Percentiles rank a stretch among this genome's conserved stretches.
phyloP scores from a whole-genome alignment of 1,284 basidiomycete genomes.

The Cutaneotrichosporon cutaneum region DNA sequence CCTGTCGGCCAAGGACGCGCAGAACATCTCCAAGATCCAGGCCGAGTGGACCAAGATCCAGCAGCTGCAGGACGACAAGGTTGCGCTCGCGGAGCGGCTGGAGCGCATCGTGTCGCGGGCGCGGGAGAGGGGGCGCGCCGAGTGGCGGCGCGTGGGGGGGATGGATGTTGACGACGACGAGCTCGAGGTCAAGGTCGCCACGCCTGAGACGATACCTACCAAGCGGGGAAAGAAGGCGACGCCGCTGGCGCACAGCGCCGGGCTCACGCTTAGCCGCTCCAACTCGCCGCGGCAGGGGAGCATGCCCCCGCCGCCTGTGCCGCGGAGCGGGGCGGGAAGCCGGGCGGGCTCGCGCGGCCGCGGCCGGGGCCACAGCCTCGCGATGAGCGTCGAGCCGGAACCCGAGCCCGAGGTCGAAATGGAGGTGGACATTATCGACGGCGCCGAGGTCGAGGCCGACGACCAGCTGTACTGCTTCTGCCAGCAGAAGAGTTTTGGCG shows the following conservation, averaged over 20 bases:
- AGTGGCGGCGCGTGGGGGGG: constrained; percentile 50
- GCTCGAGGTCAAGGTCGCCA: not conserved
- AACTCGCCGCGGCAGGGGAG: constrained; percentile 4
- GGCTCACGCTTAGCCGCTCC: not conserved
- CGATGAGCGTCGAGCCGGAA: constrained; percentile 4
- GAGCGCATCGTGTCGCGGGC: constrained; percentile 46
- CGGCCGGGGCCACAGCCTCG: not conserved
- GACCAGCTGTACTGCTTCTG: constrained; percentile 81
- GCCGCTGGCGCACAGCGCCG: constrained; percentile 8
- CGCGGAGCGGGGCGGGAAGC: constrained; percentile 1
- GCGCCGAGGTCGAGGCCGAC: constrained; percentile 40
- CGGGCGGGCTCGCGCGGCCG: not conserved
- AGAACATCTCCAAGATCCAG: constrained; percentile 47
- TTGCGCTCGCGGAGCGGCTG: constrained; percentile 47
- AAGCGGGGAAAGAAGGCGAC: constrained; percentile 7
- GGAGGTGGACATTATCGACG: constrained; percentile 32
- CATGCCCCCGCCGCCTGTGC: constrained; percentile 19
- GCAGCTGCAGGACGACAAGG: constrained; percentile 50
- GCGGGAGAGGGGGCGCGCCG: constrained; percentile 42
- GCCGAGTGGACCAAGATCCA: constrained; percentile 50
- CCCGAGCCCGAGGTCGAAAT: constrained; percentile 6
- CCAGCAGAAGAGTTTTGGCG: constrained; percentile 79
- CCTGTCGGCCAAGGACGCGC: constrained; percentile 45
- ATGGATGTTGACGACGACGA: constrained; percentile 41
- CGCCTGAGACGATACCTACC: not conserved